Evolutionary conservation across 805 yeast species (phyloP).

Genomic region (Cyberlindnera nakhonratchasimensis): DNA sequence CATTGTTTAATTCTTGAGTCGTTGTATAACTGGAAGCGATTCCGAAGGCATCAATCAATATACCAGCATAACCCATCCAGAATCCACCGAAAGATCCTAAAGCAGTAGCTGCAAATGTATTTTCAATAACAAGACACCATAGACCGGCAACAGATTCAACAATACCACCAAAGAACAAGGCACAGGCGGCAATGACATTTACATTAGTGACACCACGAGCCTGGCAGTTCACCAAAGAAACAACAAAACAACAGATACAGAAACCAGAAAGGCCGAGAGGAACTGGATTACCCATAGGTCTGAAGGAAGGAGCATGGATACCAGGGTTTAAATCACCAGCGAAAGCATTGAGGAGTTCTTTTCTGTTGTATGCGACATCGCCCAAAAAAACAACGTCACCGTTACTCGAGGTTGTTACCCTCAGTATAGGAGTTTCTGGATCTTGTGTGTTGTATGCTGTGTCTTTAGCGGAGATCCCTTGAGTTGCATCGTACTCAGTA

Average conservation of each 20-base stretch:
- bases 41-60: slow-evolving; percentile 55
- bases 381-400: slow-evolving; percentile 40
- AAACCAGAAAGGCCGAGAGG: slow-evolving; percentile 73
- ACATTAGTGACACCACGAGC: slow-evolving; percentile 66
- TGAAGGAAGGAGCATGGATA: slow-evolving; percentile 42
- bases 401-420: slow-evolving; percentile 28
- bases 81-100: slow-evolving; percentile 58
- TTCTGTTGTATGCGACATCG: slow-evolving; percentile 40
- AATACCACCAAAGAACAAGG: slow-evolving; percentile 70
- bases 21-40: slow-evolving; percentile 46
- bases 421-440: slow-evolving; percentile 15
- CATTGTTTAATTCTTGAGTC: slow-evolving; percentile 44
- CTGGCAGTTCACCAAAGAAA: slow-evolving; percentile 58
- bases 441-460: slow-evolving; percentile 6
- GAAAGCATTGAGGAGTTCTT: slow-evolving; percentile 59
- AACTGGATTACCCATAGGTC: slow-evolving; percentile 68
- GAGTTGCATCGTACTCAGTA: slow-evolving; percentile 19
- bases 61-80: slow-evolving; percentile 74
- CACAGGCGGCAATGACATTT: slow-evolving; percentile 60
- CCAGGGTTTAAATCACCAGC: slow-evolving; percentile 53
- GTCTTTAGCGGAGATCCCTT: slow-evolving; percentile 7
- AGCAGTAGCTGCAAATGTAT: slow-evolving; percentile 68
- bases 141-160: slow-evolving; percentile 71
- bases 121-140: slow-evolving; percentile 73
- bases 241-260: slow-evolving; percentile 53